phyloP scores from a whole-genome alignment of 1,284 basidiomycete genomes.

The Ustanciosporium gigantosporum region DNA sequence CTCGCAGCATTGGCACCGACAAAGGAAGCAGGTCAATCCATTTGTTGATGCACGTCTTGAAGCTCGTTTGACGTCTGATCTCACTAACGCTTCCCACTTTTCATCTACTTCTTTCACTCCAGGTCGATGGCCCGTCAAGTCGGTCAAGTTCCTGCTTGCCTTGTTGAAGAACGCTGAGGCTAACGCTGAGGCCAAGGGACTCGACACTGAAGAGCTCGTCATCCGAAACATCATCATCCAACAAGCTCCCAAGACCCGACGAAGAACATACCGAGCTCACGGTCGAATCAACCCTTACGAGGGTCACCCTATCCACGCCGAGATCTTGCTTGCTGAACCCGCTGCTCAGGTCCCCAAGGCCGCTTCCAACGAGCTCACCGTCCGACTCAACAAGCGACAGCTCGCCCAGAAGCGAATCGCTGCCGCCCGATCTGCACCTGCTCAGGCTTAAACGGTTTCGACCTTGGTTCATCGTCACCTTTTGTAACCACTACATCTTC shows the following conservation, averaged over 20 bases:
- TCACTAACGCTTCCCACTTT: too few species aligned
- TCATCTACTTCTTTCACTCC: neutral
- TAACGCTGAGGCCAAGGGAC: slow-evolving; percentile 96
- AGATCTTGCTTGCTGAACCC: slow-evolving; percentile 64
- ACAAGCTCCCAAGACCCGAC: slow-evolving; percentile 99
- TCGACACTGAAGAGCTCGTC: slow-evolving; percentile 85
- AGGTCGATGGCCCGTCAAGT: slow-evolving; percentile 99
- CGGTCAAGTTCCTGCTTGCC: slow-evolving; percentile 89
- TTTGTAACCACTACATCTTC: slow-evolving; percentile 3
- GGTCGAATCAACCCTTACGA: slow-evolving; percentile 75
- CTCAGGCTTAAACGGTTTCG: slow-evolving; percentile 23
- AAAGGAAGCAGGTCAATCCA: too few species aligned
- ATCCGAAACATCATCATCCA: slow-evolving; percentile 99
- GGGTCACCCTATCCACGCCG: slow-evolving; percentile 91
- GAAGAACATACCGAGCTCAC: slow-evolving; percentile 98
- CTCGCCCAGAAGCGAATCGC: slow-evolving; percentile 56
- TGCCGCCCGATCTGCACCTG: slow-evolving; percentile 40
- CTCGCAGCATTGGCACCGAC: too few species aligned
- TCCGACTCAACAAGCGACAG: slow-evolving; percentile 59
- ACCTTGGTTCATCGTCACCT: neutral
- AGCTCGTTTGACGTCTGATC: too few species aligned
- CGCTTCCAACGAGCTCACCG: slow-evolving; percentile 24
- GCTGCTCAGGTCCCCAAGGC: slow-evolving; percentile 59
- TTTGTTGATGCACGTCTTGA: too few species aligned
- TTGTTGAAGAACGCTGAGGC: slow-evolving; percentile 99